Evolutionary conservation across 768 basidiomycete genomes (phyloP), one percentile per base, ranked within the genome.

Genomic region (Leccinellum rugosiceps): DNA sequence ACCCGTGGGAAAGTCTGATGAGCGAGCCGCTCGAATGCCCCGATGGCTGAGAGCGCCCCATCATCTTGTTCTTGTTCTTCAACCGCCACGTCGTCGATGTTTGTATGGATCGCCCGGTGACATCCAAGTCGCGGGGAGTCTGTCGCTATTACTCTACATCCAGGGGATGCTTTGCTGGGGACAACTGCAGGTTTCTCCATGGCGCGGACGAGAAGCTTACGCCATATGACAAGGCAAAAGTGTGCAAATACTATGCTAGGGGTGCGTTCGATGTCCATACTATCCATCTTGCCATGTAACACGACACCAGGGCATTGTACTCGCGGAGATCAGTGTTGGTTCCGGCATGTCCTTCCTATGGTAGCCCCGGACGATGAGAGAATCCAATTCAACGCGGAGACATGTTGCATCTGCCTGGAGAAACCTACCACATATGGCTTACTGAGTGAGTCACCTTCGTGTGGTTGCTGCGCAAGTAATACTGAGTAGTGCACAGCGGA

Each of bases 111-210:
- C 81, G 88, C 44, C 89, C 87, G 35, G 71, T 74, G 56, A 90
- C 88, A 46, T 86, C 86, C 35, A 90, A 84, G 66, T 70, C 88
- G 11, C 80, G 90, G 48, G 90, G 90, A 1, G 65, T 84, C 46
- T 92, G 90, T 75, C 77, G 75, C 51, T 92, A 87, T 67, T 89
- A 88, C 65, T 72, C 75, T 14, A 78, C 80, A 19, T 69, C 78
- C 0, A 75, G 87, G 50, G 90, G 91, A 8, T 93, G 90, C 72
- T 88, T 83, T 59, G 79, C 83, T 7, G 86, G 83, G 34, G 72
- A 82, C 52, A 70, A 71, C 6, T 93, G 90, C 83, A 91, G 88
- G 76, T 93, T 92, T 70, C 76, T 88, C 11, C 90, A 93, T 58
- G 83, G 81, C 48, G 74, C 78, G 25, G 63, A 75, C 63, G 69